Base-by-base conservation (phyloP, 1,284 basidiomycete species). In the Volvariella volvacea region DNA sequence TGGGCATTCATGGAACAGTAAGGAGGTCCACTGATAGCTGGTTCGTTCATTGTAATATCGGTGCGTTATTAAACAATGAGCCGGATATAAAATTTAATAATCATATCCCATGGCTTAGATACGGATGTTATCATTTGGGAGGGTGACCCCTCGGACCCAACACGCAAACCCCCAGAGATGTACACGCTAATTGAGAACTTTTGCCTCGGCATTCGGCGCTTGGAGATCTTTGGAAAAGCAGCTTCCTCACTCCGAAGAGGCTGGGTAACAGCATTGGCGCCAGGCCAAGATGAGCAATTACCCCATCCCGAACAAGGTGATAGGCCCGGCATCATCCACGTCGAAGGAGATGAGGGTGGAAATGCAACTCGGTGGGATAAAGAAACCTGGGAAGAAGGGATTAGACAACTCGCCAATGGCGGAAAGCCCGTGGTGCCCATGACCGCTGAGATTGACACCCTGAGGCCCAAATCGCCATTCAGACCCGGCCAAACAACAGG, bases 1-100 rank as follows among this genome's bases (percentile, higher is more conserved):
- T 99, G 79, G 96, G 96, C n/a, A 99, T 99, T 53, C 81, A 91
- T 28, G 95, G 95, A 1, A 99, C 95, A 1, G 95, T 99, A 2
- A 80, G 94, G 14, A 76, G 95, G 20, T 93, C 90, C 16, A 92
- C 88, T 1, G 95, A 99, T 61, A 84, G 81, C 47, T 88, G 90
- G 81, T 95, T 98, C 61, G 94, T 97, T 0, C 94, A 99, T 63
- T 98, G 95, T 63, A 99, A 99, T 63, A 86, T 99, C 51, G 88
- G 85, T 88, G 55, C 25, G 79, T 69, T 28, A 17, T 22, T 45
- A 43, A 6, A 32, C n/a, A 19, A 21, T 25, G n/a, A 19, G 4
- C n/a, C 12, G 15, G 20, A 25, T 36, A 9, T n/a, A 30, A 15
- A 25, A 19, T n/a, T 47, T 22, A 7, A 43, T 19, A 44, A 48